Percentiles rank a stretch among this genome's conserved stretches.
Conservation (phyloP, 2,329 filamentous ascomycete genomes). For the Talaromyces amestolkiae region DNA sequence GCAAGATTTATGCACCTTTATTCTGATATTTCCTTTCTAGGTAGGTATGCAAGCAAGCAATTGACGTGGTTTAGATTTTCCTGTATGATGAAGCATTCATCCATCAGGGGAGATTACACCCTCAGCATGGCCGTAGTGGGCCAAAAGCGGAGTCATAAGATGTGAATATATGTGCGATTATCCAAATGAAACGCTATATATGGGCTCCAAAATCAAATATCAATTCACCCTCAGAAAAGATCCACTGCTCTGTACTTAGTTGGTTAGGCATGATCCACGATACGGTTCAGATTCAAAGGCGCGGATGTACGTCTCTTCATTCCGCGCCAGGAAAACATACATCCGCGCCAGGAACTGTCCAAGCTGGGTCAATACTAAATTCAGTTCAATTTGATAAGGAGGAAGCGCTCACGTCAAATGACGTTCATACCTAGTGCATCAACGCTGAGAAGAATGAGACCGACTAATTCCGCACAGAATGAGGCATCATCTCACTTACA, state of each 20-base stretch:
- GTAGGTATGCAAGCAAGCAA: not conserved
- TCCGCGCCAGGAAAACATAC: conserved; percentile 1
- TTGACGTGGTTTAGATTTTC: not conserved
- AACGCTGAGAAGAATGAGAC: not conserved
- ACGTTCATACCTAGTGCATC: not conserved
- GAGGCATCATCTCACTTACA: not conserved
- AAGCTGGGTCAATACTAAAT: not conserved
- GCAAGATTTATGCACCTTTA: not conserved
- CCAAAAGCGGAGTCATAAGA: not conserved
- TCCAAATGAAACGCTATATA: not conserved
- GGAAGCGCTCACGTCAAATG: not conserved
- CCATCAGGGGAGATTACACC: not conserved
- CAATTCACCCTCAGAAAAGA: not conserved
- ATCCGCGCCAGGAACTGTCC: not conserved
- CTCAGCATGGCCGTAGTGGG: not conserved
- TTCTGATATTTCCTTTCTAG: not conserved
- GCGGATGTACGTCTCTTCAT: conserved; percentile 10
- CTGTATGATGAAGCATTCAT: not conserved
- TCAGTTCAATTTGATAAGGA: not conserved
- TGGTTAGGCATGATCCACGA: conserved; percentile 4
- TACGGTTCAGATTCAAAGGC: conserved; percentile 11
- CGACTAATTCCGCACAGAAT: not conserved
- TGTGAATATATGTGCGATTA: not conserved
- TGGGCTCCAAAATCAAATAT: not conserved
- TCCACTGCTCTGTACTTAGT: not conserved